Evolutionary conservation across 2,329 filamentous ascomycete genomes (phyloP), one percentile per base, ranked within the genome.

Genomic region (Diaporthe humulicola): DNA sequence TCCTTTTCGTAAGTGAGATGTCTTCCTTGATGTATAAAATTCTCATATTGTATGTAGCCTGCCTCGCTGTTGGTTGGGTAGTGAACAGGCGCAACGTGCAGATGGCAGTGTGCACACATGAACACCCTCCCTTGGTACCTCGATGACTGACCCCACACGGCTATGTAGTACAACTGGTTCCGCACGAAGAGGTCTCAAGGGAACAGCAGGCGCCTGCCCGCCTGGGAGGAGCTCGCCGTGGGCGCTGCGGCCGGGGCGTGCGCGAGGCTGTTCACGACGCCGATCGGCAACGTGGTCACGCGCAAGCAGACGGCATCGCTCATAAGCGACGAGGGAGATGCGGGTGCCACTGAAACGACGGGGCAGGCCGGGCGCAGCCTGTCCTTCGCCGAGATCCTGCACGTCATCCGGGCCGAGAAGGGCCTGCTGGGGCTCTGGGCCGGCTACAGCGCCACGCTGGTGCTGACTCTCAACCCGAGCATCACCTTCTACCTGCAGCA

Each of bases 401-500:
- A 86, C 1, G 87, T 90, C 56, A 96, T 97, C 75, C 85, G 86
- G 54, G 80, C 85, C 2, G 93, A 96, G 81, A 93, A 93, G 78
- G 95, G 95, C 0, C 75, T 95, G 14, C 81, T 86, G 58, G 95
- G 95, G 3, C 93, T 98, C 79, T 98, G 95, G 96, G 93, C 95
- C 0, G 95, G 95, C 0, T 98, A 98, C 82, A 94, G 93, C 28
- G 95, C 95, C 2, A 93, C 90, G 30, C 83, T 98, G 74, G 88
- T 98, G 52, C 85, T 98, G 69, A 96, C 95, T 0, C 87, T 98
- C 38, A 98, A 98, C 79, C 95, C 96, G 1, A 93, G 93, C 77
- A 89, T 98, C 77, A 98, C 96, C 0, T 96, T 98, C 81, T 92
- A 96, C 78, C 86, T 98, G 40, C 94, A 97, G 80, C 92, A 95